Base-by-base conservation (phyloP, 495 filamentous ascomycete genomes). In the Hyaloscypha hepaticicola region DNA sequence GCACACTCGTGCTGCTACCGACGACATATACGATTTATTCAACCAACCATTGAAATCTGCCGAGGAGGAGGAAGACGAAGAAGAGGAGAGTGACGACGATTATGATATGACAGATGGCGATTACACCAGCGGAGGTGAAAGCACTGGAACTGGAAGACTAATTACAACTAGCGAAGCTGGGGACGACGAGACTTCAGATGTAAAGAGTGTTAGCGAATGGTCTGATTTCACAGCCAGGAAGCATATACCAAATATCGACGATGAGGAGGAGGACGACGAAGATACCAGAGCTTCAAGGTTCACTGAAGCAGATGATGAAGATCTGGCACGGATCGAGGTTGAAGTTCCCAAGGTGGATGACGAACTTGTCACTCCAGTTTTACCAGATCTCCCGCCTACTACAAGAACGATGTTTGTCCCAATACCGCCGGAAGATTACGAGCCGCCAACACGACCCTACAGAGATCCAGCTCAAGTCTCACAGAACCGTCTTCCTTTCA, bases 1-100 rank as follows among this genome's bases (percentile, higher is more conserved):
- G 66, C 91, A 97, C 72, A 99, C 95, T 21, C 91, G 87, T 58
- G 94, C 93, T 59, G 95, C 95, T 1, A 97, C 92, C 55, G 93
- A 98, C 71, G 96, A 98, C 66, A 97, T 99, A 55, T 96, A 98
- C 74, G 91, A 90, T 65, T 88, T 99, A 48, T 98, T 99, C 77
- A 98, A 95, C 70, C 91, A 96, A 53, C 94, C 96, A 8, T 74
- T 96, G 52, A 85, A 90, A 69, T 68, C 80, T 16, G 69, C 68
- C 3, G 66, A 69, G 33, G 72, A 78, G 21, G 74, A 81, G 12
- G 73, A 71, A 31, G 80, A 79, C 29, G 73, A 71, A 34, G 80
- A 79, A 38, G 88, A 85, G 67, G 85, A 85, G 22, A 88, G 90
- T 16, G 88, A 88, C 58, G 73, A 70, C n/a, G 77, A 77, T 55